Evolutionary conservation across 345 rosid species (phyloP), one percentile per base, ranked within the genome.

Genomic region (Cochlearia excelsa): DNA sequence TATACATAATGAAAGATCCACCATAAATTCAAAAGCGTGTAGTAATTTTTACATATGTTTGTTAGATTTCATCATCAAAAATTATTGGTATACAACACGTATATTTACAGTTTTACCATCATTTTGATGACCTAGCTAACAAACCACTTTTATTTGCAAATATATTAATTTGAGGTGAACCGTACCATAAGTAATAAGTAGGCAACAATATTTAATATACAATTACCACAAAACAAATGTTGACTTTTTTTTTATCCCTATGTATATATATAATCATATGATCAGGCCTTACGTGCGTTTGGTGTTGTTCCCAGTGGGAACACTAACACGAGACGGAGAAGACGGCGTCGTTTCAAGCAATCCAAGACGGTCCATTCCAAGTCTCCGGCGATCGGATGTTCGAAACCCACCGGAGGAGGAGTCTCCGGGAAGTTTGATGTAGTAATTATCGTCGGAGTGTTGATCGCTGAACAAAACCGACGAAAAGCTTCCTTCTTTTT

Each of bases 61-160:
- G 26, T 35, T 51, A 52, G 28, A 9, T 51, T 35, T 30, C 28
- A 16, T 51, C 69, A 50, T 49, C 69, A 16, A 57, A 44, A 57
- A 49, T 26, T 63, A 51, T 63, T 54, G 69, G 37, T 44, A 31
- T 47, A 23, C 37, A 10, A 52, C 45, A 54, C 30, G 1, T 52
- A 45, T 62, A 69, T 70, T 28, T 70, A 70, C 74, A 70, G 57
- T 57, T 70, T 57, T 7, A 51, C 74, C 69, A 70, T 35, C 51
- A 29, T 57, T 63, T 56, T 31, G 64, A 56, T 35, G 57, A 62
- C 51, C 31, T 42, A 42, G 49, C 57, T 49, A 16, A 16, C 23
- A 16, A 16, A 16, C 23, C 23, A 16, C 23, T 16, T 16, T 16
- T 16, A 26, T 6, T 9, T 56, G 45, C 46, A 53, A 11, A 9